Base-by-base conservation (phyloP, 1,139 yeast species). In the Suhomyces bolitotheri region DNA sequence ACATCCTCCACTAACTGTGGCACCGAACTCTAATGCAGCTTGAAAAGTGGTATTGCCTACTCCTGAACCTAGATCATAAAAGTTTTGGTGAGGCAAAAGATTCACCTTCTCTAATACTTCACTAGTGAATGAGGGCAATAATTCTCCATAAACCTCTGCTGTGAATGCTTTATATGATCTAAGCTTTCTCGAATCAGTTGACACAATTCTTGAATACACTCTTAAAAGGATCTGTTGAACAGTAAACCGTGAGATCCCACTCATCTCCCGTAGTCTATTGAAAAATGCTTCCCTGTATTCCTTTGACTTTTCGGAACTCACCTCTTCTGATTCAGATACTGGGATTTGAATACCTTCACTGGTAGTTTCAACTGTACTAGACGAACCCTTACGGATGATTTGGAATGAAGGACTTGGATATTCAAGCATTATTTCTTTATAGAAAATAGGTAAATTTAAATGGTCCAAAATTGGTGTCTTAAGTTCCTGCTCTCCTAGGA, bases 1-100 rank as follows among this genome's bases (percentile, higher is more conserved):
- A 59, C 94, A 86, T 0, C 97, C 97, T 51, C 87, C 88, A 57
- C 95, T 81, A 5, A 56, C 49, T 33, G 68, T 67, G 40, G 90
- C 86, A 1, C 96, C 96, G 56, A 78, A 80, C 51, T 89, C 96
- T 19, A 89, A 61, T 0, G 96, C 89, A 0, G 96, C 95, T 57
- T 89, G 97, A 33, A 89, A 73, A 0, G 86, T 83, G 36, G 96
- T 87, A 53, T 89, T 89, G 0, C 96, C 97, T 4, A 90, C 97
- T 5, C 97, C 97, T 0, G 95, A 87, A 0, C 97, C 97, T 24
- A 90, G 66, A 58, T 86, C 97, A 43, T 89, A 80, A 52, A 88
- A 89, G 16, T 70, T 74, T 34, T 78, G 76, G 2, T 60, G 59
- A 1, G 80, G 71, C 22, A 62, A 58, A 33, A 88, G 64, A 2